Evolutionary conservation across 208 protist genomes (phyloP), one percentile per base, ranked within the genome.

Genomic region (Phytomonas sp.): DNA sequence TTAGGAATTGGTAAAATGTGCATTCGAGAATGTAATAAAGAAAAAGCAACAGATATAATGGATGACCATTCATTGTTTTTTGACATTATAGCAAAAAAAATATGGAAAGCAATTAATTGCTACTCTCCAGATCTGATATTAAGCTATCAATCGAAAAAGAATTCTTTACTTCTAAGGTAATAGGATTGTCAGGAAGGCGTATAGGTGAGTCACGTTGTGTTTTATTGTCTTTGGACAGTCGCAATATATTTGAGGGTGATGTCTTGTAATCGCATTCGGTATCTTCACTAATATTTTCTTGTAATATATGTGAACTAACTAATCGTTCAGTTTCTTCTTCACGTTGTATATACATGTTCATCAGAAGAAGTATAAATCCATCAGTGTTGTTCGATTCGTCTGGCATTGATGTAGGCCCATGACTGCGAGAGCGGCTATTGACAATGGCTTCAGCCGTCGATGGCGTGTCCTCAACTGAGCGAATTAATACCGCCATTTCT

Each of bases 291-390:
- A 3, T 49, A 19, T 56, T 26, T 26, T 56, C 45, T 4, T 6
- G 2, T 1, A 23, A 26, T 19, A 26, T 6, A 56, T 56, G 45
- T 26, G 23, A 19, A 6, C 1, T 19, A 8, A 56, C 19, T 26
- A 56, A 26, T 72, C 26, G 61, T 63, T 1, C 65, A 40, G 5
- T 19, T 26, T 64, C 74, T 29, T 77, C 80, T 34, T 87, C 83
- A 4, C 88, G 83, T 29, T 81, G 79, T 26, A 59, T 67, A 77
- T 92, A 94, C 89, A 94, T 94, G 65, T 93, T 68, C 74, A 94
- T 86, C 52, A 94, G 72, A 37, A 84, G 74, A 56, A 94, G 70
- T 61, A 94, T 74, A 72, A 94, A 94, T 23, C 84, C 78, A 72
- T 94, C 89, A n/a, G 89, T 94, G 49, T 80, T 33, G 30, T 66